Evolutionary conservation across 2,329 filamentous ascomycete genomes (phyloP), one percentile per base, ranked within the genome.

Genomic region (Phoma sp.): DNA sequence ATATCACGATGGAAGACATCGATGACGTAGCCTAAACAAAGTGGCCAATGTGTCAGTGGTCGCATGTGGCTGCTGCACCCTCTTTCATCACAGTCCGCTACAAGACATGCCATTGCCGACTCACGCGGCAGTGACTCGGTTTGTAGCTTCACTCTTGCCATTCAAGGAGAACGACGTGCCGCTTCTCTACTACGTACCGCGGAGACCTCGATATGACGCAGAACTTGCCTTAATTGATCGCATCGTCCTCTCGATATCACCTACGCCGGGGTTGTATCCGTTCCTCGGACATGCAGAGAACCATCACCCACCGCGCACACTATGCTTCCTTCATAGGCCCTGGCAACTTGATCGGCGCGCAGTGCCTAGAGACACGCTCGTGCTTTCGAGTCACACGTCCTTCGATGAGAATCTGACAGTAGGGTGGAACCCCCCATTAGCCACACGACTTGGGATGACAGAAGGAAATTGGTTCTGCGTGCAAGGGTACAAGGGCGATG

Each of bases 341-440:
- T 73, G 69, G 53, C 57, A 56, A 4, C 69, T 74, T 33, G 65
- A 71, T 34, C 62, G 68, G 12, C 59, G 61, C 15, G 62, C 60
- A 23, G 59, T 74, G 25, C 63, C 64, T 36, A 61, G 54, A 42
- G 65, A 64, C 17, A 63, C 65, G 1, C 60, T 73, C 30, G 67
- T 75, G 11, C 58, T 76, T 9, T 65, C 73, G 7, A 73, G 68
- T 55, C 74, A 77, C 36, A 69, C 64, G 7, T 66, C 68, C 6
- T 76, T 77, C 37, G 74, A 77, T 37, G 73, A 77, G 50, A 50
- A 71, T 10, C 56, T 77, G 30, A 77, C 75, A 2, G 71, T 76
- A 6, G 75, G 74, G 7, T 76, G 69, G 67, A 78, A 77, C 36
- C 47, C 60, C 4, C 61, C 62, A 5, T 56, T 77, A 15, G 74